Percentiles rank a stretch among this genome's conserved stretches.
Evolutionary conservation across 2,329 filamentous ascomycete species (phyloP).

Genomic region (Calycina marina): DNA sequence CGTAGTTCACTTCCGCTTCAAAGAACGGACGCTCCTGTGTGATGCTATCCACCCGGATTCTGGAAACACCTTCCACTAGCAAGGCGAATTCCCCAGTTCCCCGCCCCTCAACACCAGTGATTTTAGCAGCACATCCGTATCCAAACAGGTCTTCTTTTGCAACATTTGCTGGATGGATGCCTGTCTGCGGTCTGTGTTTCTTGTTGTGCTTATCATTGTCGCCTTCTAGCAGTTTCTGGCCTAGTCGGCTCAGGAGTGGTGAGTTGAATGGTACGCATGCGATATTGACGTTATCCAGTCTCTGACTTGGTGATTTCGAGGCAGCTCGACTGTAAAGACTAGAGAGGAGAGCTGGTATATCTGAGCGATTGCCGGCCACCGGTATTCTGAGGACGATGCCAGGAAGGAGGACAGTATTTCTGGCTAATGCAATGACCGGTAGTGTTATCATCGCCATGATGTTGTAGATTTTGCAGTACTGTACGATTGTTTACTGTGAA

Average conservation of each 20-base stretch:
- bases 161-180: conserved; percentile 42
- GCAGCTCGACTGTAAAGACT: conserved; percentile 67
- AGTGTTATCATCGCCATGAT: conserved; percentile 27
- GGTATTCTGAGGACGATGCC: conserved; percentile 75
- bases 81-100: conserved; percentile 65
- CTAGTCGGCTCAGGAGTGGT: conserved; percentile 56
- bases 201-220: conserved; percentile 30
- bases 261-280: conserved; percentile 79
- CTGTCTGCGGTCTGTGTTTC: conserved; percentile 19
- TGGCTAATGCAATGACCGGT: conserved; percentile 70
- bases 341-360: conserved; percentile 77
- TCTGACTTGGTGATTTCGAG: conserved; percentile 47
- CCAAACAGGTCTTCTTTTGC: conserved; percentile 63
- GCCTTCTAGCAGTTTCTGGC: conserved; percentile 59
- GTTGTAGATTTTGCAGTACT: too few relatives aligned
- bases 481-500: too few relatives aligned
- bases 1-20: conserved; percentile 61
- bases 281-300: conserved; percentile 57
- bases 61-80: conserved; percentile 70
- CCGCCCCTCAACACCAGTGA: conserved; percentile 62
- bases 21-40: conserved; percentile 72
- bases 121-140: conserved; percentile 69
- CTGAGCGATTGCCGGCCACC: conserved; percentile 63
- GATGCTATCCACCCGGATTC: conserved; percentile 62
- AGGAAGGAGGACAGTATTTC: conserved; percentile 70